Percentiles rank a stretch among this genome's conserved stretches.
These are phyloP conservation scores for Pezicula radicicola DNA, from an alignment of 2,329 filamentous ascomycete genomes.

Conservation along the genomic window DNA sequence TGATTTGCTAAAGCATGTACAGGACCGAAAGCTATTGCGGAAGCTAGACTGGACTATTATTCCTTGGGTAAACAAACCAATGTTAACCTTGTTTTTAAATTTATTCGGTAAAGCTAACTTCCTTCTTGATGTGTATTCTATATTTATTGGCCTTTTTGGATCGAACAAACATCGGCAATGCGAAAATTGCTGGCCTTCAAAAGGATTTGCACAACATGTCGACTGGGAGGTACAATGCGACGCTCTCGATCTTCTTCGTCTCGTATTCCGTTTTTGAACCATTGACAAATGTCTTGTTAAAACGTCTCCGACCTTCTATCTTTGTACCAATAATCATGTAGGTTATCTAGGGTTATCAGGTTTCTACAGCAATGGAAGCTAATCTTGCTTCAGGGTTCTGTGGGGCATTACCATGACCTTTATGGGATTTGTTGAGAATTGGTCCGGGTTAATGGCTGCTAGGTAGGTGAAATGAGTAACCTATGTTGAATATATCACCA, in stretches of 20 bases:
- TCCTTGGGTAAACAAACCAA: conserved; percentile 44
- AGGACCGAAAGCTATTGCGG: conserved; percentile 61
- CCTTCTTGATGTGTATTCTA: conserved; percentile 59
- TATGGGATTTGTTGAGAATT: conserved; percentile 65
- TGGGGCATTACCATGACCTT: conserved; percentile 70
- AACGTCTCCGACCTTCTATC: conserved; percentile 69
- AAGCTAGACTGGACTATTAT: conserved; percentile 61
- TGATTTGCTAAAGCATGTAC: conserved; percentile 1
- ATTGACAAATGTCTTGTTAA: conserved; percentile 76
- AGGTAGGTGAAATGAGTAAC: too few species aligned
- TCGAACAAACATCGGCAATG: conserved; percentile 78
- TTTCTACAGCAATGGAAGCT: conserved; percentile 8
- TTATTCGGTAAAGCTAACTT: conserved; percentile 8
- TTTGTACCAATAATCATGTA: conserved; percentile 84
- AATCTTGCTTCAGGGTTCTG: conserved; percentile 38
- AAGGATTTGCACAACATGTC: conserved; percentile 57
- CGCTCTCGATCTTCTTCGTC: conserved; percentile 82
- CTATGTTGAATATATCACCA: too few species aligned
- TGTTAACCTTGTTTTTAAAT: not conserved
- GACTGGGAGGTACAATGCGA: conserved; percentile 66
- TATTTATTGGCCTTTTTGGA: conserved; percentile 75
- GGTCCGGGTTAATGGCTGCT: conserved; percentile 62
- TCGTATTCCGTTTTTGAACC: conserved; percentile 80
- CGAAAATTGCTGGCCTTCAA: conserved; percentile 60
- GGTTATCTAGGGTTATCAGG: conserved; percentile 22